Percentiles rank a stretch among this genome's conserved stretches.
These are phyloP conservation scores for Alternaria alternata DNA, from an alignment of 2,329 filamentous ascomycete species.

Conservation along the genomic window DNA sequence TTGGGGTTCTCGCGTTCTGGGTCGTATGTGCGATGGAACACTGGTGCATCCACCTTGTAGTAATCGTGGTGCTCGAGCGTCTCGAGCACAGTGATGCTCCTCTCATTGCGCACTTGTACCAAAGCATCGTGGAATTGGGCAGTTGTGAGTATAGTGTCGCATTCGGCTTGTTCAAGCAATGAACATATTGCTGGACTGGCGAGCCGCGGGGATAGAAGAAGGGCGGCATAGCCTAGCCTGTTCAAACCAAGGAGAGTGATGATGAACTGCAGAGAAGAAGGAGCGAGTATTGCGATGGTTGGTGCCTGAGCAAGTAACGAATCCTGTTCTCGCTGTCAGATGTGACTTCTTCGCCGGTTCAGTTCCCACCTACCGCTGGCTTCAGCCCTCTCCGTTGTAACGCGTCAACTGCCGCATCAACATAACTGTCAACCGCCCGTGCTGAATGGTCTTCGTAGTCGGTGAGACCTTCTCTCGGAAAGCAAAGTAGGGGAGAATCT, in stretches of 20 bases:
- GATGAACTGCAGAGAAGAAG: slow-evolving; percentile 64
- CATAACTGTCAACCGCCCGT: slow-evolving; percentile 31
- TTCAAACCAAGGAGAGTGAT: slow-evolving; percentile 63
- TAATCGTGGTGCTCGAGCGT: slow-evolving; percentile 37
- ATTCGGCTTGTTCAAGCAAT: slow-evolving; percentile 44
- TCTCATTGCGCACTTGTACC: slow-evolving; percentile 41
- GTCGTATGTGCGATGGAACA: slow-evolving; percentile 31
- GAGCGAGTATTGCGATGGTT: slow-evolving; percentile 60
- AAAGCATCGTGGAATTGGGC: slow-evolving; percentile 27
- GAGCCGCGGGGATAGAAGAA: slow-evolving; percentile 64
- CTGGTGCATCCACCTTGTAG: slow-evolving; percentile 25
- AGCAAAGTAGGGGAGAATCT: slow-evolving; percentile 32
- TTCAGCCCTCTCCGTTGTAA: slow-evolving; percentile 31
- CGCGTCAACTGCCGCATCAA: slow-evolving; percentile 13
- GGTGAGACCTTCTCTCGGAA: slow-evolving; percentile 31
- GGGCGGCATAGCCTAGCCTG: slow-evolving; percentile 63
- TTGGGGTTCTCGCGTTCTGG: slow-evolving; percentile 45
- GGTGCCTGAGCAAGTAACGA: slow-evolving; percentile 27
- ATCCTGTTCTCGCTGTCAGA: slow-evolving; percentile 18
- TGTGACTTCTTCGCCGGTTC: neutral
- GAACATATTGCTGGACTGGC: slow-evolving; percentile 60
- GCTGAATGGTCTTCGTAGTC: slow-evolving; percentile 40
- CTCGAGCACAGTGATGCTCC: slow-evolving; percentile 28
- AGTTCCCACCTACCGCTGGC: slow-evolving; percentile 27
- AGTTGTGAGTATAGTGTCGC: slow-evolving; percentile 33